Conservation (phyloP, 2,329 filamentous ascomycete species). For the Pseudonectria buxi region DNA sequence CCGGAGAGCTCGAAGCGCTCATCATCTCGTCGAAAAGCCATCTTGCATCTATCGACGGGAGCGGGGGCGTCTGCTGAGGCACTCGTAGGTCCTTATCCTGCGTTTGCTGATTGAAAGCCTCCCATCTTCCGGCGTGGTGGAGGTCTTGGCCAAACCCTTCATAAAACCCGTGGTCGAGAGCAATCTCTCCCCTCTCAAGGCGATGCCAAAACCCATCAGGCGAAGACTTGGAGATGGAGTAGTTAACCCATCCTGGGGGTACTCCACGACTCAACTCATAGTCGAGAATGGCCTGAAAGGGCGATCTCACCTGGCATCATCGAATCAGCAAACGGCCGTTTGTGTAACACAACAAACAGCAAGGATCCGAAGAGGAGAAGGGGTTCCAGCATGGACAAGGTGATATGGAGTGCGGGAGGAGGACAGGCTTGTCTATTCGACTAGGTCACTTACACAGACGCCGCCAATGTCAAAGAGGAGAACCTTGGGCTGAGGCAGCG, state of each 20-base stretch:
- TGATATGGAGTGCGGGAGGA: background rate
- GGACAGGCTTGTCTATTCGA: background rate
- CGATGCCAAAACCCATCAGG: conserved; percentile 82
- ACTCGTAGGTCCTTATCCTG: conserved; percentile 35
- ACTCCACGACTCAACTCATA: conserved; percentile 75
- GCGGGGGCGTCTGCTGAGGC: conserved; percentile 43
- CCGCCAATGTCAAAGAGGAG: conserved; percentile 93
- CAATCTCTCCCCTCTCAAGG: conserved; percentile 77
- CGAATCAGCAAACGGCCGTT: conserved; percentile 4
- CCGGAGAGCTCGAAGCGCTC: conserved; percentile 58
- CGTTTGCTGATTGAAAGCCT: conserved; percentile 49
- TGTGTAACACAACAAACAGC: too few species aligned
- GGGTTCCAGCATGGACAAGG: too few species aligned
- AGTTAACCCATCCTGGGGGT: conserved; percentile 85
- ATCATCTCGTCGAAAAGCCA: conserved; percentile 91
- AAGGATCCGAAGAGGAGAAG: too few species aligned
- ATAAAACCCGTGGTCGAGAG: conserved; percentile 70
- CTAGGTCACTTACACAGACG: conserved; percentile 69
- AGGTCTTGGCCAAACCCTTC: conserved; percentile 69
- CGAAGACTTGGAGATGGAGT: conserved; percentile 71
- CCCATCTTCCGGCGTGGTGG: conserved; percentile 60
- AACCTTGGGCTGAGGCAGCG: conserved; percentile 52
- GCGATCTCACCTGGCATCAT: conserved; percentile 66
- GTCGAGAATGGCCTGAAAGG: conserved; percentile 87
- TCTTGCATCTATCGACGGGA: conserved; percentile 70